Percentiles rank a stretch among this genome's conserved stretches.
These are phyloP conservation scores for Fusarium sublunatum DNA, from an alignment of 2,329 filamentous ascomycete genomes.

Conservation along the genomic window DNA sequence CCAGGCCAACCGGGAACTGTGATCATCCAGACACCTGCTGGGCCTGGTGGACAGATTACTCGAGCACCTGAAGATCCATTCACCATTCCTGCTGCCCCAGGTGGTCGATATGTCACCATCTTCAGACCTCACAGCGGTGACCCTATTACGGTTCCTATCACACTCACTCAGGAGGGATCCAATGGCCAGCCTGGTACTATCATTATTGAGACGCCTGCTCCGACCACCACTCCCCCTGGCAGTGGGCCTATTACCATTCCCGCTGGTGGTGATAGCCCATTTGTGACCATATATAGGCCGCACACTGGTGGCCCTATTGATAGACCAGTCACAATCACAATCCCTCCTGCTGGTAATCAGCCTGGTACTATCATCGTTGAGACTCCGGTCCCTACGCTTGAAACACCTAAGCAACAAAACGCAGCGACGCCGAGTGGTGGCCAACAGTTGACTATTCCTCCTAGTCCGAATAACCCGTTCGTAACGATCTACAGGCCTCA, in stretches of 20 bases:
- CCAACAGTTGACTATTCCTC: constrained; percentile 29
- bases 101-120: constrained; percentile 19
- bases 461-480: constrained; percentile 28
- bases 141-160: constrained; percentile 29
- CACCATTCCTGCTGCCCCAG: constrained; percentile 23
- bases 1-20: constrained; percentile 30
- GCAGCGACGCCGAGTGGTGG: constrained; percentile 18
- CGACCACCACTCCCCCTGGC: constrained; percentile 16
- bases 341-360: constrained; percentile 10
- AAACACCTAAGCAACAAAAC: constrained; percentile 27
- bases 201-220: constrained; percentile 30
- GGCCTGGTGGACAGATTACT: constrained; percentile 8
- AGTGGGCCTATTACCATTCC: constrained; percentile 28
- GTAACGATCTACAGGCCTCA: constrained; percentile 32
- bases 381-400: constrained; percentile 21
- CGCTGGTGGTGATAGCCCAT: constrained; percentile 15
- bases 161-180: constrained; percentile 23
- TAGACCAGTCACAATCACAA: constrained; percentile 18
- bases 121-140: constrained; percentile 36
- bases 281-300: constrained; percentile 30
- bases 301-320: constrained; percentile 19
- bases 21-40: constrained; percentile 30
- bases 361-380: constrained; percentile 33
- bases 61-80: constrained; percentile 18
- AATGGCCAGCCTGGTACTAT: constrained; percentile 30